These are phyloP conservation scores for Amaranthus hypochondriacus DNA, from an alignment of 148 eudicot species.

Conservation along the genomic window DNA sequence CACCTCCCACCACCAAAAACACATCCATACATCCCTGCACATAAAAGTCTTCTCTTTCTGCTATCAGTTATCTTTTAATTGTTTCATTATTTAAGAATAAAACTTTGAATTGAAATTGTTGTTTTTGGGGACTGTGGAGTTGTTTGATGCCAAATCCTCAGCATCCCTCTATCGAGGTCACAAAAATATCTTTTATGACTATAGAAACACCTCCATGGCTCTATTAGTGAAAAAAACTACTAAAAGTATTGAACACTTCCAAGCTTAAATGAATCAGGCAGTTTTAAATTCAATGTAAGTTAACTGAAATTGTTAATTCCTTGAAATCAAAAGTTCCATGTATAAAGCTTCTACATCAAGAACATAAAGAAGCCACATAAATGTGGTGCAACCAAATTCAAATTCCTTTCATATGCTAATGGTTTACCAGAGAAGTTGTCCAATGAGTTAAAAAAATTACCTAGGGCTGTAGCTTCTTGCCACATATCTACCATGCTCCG, in stretches of 20 bases:
- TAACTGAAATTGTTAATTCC: background rate
- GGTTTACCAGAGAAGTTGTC: background rate
- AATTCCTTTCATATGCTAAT: background rate
- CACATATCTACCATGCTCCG: slow-evolving; percentile 95
- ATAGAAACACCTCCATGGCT: too few species aligned
- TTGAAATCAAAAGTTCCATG: background rate
- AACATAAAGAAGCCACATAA: background rate
- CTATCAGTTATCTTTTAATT: background rate
- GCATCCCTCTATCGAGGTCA: background rate
- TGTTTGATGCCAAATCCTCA: background rate
- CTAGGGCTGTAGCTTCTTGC: slow-evolving; percentile 92
- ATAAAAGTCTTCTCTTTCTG: background rate
- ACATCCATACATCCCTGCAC: background rate
- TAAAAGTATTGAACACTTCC: background rate
- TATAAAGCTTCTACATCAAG: background rate
- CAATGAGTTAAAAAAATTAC: slow-evolving; percentile 30
- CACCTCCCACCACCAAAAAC: background rate
- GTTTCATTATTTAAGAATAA: background rate
- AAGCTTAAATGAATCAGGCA: background rate
- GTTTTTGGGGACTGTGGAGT: too few species aligned
- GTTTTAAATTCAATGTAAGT: background rate
- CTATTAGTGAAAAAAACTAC: too few species aligned
- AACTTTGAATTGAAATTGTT: too few species aligned
- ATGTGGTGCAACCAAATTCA: background rate
- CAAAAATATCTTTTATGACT: background rate